phyloP scores from a whole-genome alignment of 2,329 filamentous ascomycete genomes.

The Cladosporium velox region DNA sequence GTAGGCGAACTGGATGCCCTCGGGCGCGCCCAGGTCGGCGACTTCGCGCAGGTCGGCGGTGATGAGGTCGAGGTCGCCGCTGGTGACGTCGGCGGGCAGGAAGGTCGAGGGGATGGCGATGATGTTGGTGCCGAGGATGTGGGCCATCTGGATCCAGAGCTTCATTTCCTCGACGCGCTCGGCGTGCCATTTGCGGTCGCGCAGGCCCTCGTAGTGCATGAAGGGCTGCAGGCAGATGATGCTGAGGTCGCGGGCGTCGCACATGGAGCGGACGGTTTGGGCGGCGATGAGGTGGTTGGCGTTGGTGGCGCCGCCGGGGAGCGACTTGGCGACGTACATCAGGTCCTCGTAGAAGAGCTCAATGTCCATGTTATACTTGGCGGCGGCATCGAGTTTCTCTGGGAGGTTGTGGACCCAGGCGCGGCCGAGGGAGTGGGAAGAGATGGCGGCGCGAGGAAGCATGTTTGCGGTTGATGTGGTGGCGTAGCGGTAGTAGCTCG shows the following conservation, averaged over 20 bases:
- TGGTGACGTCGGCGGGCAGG: constrained; percentile 56
- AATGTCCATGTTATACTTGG: constrained; percentile 67
- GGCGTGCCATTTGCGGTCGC: constrained; percentile 61
- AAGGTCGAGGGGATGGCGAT: constrained; percentile 76
- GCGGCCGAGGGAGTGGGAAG: constrained; percentile 75
- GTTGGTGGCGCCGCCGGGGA: constrained; percentile 45
- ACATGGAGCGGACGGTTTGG: constrained; percentile 57
- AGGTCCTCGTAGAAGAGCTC: constrained; percentile 81
- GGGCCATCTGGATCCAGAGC: constrained; percentile 69
- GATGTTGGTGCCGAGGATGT: constrained; percentile 66
- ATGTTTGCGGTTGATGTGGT: constrained; percentile 33
- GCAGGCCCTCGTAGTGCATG: constrained; percentile 72
- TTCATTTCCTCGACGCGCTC: constrained; percentile 63
- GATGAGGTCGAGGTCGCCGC: constrained; percentile 57
- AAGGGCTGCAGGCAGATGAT: constrained; percentile 76
- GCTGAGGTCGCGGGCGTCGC: constrained; percentile 55
- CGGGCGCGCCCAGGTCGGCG: constrained; percentile 65
- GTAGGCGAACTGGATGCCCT: constrained; percentile 68
- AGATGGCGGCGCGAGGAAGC: constrained; percentile 66
- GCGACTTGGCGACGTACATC: constrained; percentile 57
- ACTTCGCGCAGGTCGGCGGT: constrained; percentile 63
- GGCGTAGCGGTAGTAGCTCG: neutral
- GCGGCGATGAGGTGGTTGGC: constrained; percentile 61
- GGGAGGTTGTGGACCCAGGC: constrained; percentile 68
- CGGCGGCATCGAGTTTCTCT: constrained; percentile 69